Evolutionary conservation across 345 rosid genomes (phyloP).

Genomic region (Durio zibethinus): DNA sequence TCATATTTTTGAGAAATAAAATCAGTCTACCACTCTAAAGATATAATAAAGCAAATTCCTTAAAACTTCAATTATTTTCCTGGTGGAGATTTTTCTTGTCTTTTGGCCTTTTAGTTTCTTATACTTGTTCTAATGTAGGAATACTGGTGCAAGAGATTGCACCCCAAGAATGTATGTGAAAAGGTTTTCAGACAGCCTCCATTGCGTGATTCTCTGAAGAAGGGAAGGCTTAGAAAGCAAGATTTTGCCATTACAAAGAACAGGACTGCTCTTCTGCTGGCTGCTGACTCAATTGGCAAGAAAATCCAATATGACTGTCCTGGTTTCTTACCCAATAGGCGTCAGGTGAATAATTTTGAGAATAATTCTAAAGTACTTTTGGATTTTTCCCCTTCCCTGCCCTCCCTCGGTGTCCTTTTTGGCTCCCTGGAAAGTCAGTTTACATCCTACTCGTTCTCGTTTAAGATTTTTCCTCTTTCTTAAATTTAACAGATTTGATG

Average conservation of each 20-base stretch:
- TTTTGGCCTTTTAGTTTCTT: conserved; percentile 10
- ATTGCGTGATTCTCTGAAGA: conserved; percentile 74
- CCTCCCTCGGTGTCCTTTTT: conserved; percentile 18
- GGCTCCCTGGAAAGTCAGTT: not conserved
- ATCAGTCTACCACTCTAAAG: not conserved
- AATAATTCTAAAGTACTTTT: not conserved
- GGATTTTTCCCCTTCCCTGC: not conserved
- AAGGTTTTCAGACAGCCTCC: conserved; percentile 95
- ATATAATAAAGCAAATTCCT: not conserved
- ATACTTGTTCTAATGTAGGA: conserved; percentile 38
- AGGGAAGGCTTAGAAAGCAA: conserved; percentile 83
- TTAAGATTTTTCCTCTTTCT: not conserved
- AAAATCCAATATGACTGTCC: conserved; percentile 50
- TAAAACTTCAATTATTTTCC: not conserved
- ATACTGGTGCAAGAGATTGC: conserved; percentile 97
- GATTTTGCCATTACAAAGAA: conserved; percentile 77
- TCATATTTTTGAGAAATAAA: not conserved
- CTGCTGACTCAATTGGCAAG: conserved; percentile 87
- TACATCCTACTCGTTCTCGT: not conserved
- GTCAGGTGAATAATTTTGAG: conserved; percentile 60
- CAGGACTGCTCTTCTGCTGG: conserved; percentile 64
- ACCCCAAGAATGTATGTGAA: conserved; percentile 92
- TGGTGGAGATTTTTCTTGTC: not conserved
- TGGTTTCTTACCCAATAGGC: conserved; percentile 68
- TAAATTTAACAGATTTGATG: not conserved